Percentiles rank a stretch among this genome's conserved stretches.
These are phyloP conservation scores for Coniochaeta sp. DNA, from an alignment of 2,329 filamentous ascomycete genomes.

Conservation along the genomic window DNA sequence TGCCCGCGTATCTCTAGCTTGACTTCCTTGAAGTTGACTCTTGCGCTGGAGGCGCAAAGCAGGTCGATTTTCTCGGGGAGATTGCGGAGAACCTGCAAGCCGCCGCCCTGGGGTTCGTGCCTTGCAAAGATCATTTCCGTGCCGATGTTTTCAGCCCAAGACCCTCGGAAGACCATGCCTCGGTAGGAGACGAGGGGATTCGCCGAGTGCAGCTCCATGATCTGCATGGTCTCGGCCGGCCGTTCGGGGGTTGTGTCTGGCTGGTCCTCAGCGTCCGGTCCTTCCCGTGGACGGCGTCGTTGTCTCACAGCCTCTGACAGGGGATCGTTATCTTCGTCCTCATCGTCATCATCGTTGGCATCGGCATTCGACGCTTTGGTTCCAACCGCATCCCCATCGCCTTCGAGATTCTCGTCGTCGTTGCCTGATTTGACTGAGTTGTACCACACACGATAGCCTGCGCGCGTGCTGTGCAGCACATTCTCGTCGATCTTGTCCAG, in stretches of 20 bases:
- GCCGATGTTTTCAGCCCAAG: slow-evolving; percentile 77
- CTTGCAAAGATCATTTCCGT: slow-evolving; percentile 70
- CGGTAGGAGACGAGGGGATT: slow-evolving; percentile 76
- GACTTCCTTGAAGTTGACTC: slow-evolving; percentile 61
- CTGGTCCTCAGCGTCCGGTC: neutral
- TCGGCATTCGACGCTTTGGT: neutral
- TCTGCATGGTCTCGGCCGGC: slow-evolving; percentile 51
- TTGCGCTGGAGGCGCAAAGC: slow-evolving; percentile 61
- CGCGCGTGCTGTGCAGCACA: slow-evolving; percentile 28
- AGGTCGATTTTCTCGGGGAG: slow-evolving; percentile 58
- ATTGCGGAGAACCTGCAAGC: slow-evolving; percentile 39
- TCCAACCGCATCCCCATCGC: slow-evolving; percentile 4
- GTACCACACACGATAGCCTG: slow-evolving; percentile 35
- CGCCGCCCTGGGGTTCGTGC: slow-evolving; percentile 28
- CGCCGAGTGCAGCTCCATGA: slow-evolving; percentile 70
- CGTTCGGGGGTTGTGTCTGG: slow-evolving; percentile 11
- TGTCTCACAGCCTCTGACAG: slow-evolving; percentile 1
- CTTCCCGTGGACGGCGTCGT: neutral
- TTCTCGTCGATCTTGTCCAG: slow-evolving; percentile 29
- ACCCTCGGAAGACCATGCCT: slow-evolving; percentile 68
- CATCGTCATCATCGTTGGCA: slow-evolving; percentile 16
- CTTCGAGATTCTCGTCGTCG: neutral
- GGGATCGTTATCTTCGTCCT: slow-evolving; percentile 19
- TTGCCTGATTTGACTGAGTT: slow-evolving; percentile 14
- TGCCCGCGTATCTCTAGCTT: slow-evolving; percentile 29